phyloP scores from a whole-genome alignment of 2,329 filamentous ascomycete genomes.

The Colletotrichum scovillei region DNA sequence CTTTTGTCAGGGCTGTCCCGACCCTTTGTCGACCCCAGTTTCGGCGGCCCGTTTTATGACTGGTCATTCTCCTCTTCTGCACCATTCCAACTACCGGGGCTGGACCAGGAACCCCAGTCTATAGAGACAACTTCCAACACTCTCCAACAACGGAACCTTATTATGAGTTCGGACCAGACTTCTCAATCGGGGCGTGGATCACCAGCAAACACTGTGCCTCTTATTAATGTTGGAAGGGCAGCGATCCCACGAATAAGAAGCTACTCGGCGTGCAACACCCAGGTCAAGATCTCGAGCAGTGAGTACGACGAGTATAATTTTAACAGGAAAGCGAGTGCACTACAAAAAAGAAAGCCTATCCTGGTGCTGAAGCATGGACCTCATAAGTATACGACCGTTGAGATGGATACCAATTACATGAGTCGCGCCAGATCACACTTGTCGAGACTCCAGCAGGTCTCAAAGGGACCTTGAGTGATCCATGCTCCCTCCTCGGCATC shows the following conservation, averaged over 20 bases:
- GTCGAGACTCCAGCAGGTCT: not conserved
- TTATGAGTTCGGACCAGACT: not conserved
- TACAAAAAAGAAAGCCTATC: not conserved
- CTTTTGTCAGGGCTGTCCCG: not conserved
- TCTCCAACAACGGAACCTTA: not conserved
- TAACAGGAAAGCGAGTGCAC: too few relatives aligned
- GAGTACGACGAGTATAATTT: too few relatives aligned
- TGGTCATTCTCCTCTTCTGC: not conserved
- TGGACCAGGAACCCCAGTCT: not conserved
- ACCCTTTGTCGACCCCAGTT: not conserved
- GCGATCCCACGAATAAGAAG: not conserved
- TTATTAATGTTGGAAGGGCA: not conserved
- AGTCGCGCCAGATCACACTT: not conserved
- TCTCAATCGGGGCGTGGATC: not conserved
- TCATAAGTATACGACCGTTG: not conserved
- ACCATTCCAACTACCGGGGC: not conserved
- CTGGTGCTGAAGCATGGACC: not conserved
- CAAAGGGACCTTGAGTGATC: not conserved
- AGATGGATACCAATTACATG: not conserved
- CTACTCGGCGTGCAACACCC: not conserved
- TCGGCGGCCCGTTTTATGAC: not conserved
- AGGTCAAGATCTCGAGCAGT: not conserved
- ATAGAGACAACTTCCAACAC: not conserved
- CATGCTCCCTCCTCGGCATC: too few relatives aligned
- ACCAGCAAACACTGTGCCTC: not conserved